Evolutionary conservation across 192 early-diverging fungal species (phyloP), one percentile per base, ranked within the genome.

Genomic region (Phycomyces blakesleeanus): DNA sequence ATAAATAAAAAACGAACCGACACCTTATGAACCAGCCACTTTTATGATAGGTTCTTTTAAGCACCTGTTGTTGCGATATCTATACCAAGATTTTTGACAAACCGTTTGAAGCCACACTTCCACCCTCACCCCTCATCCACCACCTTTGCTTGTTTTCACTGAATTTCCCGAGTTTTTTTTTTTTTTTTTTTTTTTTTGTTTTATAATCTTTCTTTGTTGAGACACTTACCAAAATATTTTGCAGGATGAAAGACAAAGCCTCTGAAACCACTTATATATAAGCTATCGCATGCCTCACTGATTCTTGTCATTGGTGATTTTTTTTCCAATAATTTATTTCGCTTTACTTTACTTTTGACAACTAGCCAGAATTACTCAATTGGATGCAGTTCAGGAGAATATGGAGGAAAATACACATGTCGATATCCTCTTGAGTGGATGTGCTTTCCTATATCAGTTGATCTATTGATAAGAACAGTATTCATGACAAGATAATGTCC

Each of bases 281-380:
- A 60, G 29, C 44, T 60, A 50, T 60, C 42, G 26, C 59, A 62
- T 62, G 50, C 51, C 29, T 53, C 50, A 53, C 34, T 53, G 20
- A 62, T 62, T 53, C 60, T 62, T 0, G 51, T 53, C 51, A 62
- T 52, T 26, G 41, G 51, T 38, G 51, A 54, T 54, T 63, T 51
- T 26, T 63, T 63, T 63, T 63, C 37, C 50, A 63, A 24, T 40
- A 63, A 54, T 27, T 59, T 59, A 37, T 68, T 61, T 51, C 68
- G 53, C 42, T 58, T 16, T 34, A 69, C 61, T 58, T 52, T 57
- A 51, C 37, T 59, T 56, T 63, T 73, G 49, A 73, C 55, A 34
- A 49, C 57, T 62, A 73, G n/a, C n/a, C n/a, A n/a, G 58, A 73
- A 59, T 39, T 73, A 49, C 56, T 73, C 65, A 40, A 73, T 73